Percentiles rank a stretch among this genome's conserved stretches.
Conservation (phyloP, 1,139 yeast species). For the Debaryomyces psychrophilus region DNA sequence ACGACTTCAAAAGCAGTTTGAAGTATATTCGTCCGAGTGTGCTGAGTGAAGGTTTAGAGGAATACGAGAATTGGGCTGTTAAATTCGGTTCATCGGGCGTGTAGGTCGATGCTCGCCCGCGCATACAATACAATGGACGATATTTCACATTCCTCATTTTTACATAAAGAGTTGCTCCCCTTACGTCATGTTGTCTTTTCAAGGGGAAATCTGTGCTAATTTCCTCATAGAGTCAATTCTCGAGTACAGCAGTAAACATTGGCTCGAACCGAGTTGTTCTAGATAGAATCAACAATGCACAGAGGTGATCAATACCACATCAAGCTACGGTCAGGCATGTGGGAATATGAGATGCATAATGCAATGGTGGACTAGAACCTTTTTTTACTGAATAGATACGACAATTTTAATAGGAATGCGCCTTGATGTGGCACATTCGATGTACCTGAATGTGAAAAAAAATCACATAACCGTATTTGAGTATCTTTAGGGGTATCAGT, state of each 20-base stretch:
- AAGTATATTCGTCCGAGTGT: conserved; percentile 91
- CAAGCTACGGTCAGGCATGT: background rate
- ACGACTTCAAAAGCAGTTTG: conserved; percentile 78
- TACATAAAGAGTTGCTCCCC: conserved; percentile 3
- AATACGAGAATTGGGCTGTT: conserved; percentile 86
- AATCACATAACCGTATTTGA: conserved; percentile 1
- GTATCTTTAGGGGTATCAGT: conserved; percentile 2
- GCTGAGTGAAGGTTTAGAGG: conserved; percentile 74
- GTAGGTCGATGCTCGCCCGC: conserved; percentile 23
- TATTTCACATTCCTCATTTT: conserved; percentile 1
- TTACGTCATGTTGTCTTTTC: conserved; percentile 7
- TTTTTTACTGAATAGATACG: conserved; percentile 1
- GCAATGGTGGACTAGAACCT: conserved; percentile 1
- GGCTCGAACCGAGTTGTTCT: background rate
- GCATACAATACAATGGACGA: background rate
- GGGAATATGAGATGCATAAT: conserved; percentile 1
- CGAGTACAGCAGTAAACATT: conserved; percentile 1
- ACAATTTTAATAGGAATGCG: conserved; percentile 1
- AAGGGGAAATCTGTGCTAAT: background rate
- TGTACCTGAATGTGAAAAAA: conserved; percentile 5
- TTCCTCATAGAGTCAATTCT: background rate
- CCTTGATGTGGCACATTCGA: conserved; percentile 3
- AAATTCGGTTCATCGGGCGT: conserved; percentile 93
- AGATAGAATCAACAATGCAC: background rate
- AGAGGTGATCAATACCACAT: background rate